phyloP scores from a whole-genome alignment of 257 asterid species.

The Fraxinus americana region DNA sequence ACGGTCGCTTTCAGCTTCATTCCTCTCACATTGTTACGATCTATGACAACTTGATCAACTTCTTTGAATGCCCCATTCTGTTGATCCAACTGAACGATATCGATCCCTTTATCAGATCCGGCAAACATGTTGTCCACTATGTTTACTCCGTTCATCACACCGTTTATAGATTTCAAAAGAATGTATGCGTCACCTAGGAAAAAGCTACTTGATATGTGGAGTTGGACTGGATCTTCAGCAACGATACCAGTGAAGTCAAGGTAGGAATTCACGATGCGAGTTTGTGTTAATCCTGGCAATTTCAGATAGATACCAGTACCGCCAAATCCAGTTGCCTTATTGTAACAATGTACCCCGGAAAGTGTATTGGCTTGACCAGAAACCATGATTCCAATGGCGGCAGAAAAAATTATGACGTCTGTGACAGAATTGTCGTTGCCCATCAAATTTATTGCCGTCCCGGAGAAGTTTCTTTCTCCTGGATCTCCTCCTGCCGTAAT shows the following conservation, averaged over 20 bases:
- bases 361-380: slow-evolving; percentile 74
- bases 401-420: slow-evolving; percentile 79
- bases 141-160: slow-evolving; percentile 64
- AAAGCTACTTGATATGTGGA: slow-evolving; percentile 60
- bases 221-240: slow-evolving; percentile 92
- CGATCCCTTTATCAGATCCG: slow-evolving; percentile 58
- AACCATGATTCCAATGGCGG: slow-evolving; percentile 60
- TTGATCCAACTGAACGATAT: slow-evolving; percentile 65
- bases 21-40: slow-evolving; percentile 61
- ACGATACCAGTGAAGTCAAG: slow-evolving; percentile 82
- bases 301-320: slow-evolving; percentile 75
- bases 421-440: slow-evolving; percentile 81
- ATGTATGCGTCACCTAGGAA: slow-evolving; percentile 79
- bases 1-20: slow-evolving; percentile 70
- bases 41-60: slow-evolving; percentile 65
- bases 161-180: slow-evolving; percentile 61
- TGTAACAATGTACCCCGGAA: slow-evolving; percentile 85
- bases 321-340: slow-evolving; percentile 84
- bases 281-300: slow-evolving; percentile 71
- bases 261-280: slow-evolving; percentile 73
- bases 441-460: slow-evolving; percentile 60
- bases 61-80: slow-evolving; percentile 40
- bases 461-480: slow-evolving; percentile 59
- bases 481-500: slow-evolving; percentile 85
- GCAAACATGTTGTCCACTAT: slow-evolving; percentile 78